Evolutionary conservation across 495 filamentous ascomycete species (phyloP), one percentile per base, ranked within the genome.

Genomic region (Mytilinidion resinicola): DNA sequence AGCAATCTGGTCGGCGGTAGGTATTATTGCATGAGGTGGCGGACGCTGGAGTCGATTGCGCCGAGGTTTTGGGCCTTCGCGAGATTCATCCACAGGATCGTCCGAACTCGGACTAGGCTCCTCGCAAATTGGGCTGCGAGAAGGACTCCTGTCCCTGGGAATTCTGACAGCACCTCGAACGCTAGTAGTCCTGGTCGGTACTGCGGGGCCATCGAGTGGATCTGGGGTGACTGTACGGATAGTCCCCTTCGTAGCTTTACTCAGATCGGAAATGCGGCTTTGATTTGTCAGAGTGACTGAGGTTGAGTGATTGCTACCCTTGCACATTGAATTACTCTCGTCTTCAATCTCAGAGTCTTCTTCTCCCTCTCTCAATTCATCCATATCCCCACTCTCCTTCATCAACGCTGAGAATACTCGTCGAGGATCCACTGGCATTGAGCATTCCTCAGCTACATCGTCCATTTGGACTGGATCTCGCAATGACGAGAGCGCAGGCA

Each of bases 401-500:
- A 61, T 61, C 34, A 65, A 37, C 1, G 58, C 63, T n/a, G 63
- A 65, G 42, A 65, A 65, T 17, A 61, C 63, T 14, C 63, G 53
- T 47, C 59, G 57, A 5, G 63, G 63, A 39, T 65, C 63, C 9
- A 65, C 30, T 9, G 51, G 25, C n/a, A 44, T 34, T 10, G 37
- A 33, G 5, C 9, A 9, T 30, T 59, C 59, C 43, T 58, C 55
- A 6, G 41, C 14, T n/a, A 59, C 15, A 35, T 21, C 42, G 14
- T 65, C 62, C 42, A 58, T 57, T 4, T 41, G 50, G 54, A 65
- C 61, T 15, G 57, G 58, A 11, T 61, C 58, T 14, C 53, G 58
- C 38, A 65, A 65, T 4, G 63, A 79, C 8, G 71, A 62, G 53
- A 80, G 77, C 30, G 73, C 72, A 42, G 73, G 67, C 11, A 74